Conservation (phyloP, 345 rosid species). For the Eucalyptus camaldulensis region DNA sequence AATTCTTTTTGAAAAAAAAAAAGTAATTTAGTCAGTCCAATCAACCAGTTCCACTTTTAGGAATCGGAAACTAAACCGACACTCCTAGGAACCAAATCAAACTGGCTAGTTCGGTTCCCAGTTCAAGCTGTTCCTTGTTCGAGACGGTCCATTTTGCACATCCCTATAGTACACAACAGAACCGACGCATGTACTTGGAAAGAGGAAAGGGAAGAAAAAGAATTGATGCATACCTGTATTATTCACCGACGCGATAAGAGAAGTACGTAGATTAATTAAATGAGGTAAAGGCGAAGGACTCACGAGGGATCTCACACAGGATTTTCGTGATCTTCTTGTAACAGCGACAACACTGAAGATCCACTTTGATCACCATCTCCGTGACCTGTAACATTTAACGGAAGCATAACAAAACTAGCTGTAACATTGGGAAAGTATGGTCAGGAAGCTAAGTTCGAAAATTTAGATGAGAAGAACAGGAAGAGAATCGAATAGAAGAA, state of each 20-base stretch:
- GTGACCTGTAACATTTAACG: not conserved
- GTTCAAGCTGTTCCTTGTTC: accelerated
- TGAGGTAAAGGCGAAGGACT: constrained; percentile 1
- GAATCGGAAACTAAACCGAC: not conserved
- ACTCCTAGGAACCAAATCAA: not conserved
- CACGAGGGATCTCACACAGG: constrained; percentile 55
- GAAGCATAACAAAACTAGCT: not conserved
- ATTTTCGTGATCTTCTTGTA: constrained; percentile 53
- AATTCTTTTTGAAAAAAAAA: too few relatives aligned
- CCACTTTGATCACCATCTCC: not conserved
- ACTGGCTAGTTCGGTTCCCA: not conserved
- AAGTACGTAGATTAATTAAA: not conserved
- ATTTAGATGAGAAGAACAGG: not conserved
- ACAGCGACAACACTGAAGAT: not conserved
- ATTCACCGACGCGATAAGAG: not conserved
- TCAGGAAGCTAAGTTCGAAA: not conserved
- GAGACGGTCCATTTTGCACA: not conserved
- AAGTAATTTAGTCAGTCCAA: too few relatives aligned
- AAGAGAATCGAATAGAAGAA: not conserved
- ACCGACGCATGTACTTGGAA: accelerated
- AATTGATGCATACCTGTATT: not conserved
- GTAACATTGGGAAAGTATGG: not conserved
- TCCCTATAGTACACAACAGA: not conserved
- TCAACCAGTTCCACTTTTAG: not conserved
- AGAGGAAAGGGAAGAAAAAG: not conserved